Conservation (phyloP, 2,329 filamentous ascomycete genomes). For the Chrysosporium queenslandicum region DNA sequence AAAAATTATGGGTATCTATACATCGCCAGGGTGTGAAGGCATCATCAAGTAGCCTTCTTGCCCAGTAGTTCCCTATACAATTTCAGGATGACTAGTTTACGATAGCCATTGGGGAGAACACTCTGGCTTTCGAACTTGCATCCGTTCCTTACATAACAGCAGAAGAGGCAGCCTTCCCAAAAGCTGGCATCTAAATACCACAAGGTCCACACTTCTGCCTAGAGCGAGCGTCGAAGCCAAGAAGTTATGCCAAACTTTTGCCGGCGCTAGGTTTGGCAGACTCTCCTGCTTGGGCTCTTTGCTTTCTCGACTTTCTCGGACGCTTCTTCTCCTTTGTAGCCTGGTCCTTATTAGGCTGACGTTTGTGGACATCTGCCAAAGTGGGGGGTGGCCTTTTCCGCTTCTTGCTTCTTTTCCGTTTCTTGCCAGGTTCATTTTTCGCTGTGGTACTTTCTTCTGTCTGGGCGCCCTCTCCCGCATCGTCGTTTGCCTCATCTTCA, state of each 20-base stretch:
- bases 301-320: slow-evolving; percentile 1
- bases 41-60: too few relatives aligned
- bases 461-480: slow-evolving; percentile 16
- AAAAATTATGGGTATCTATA: too few relatives aligned
- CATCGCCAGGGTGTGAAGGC: too few relatives aligned
- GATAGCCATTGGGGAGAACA: too few relatives aligned
- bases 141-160: too few relatives aligned
- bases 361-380: background rate
- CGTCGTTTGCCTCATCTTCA: slow-evolving; percentile 23
- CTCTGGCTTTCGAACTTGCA: too few relatives aligned
- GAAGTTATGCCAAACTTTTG: background rate
- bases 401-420: slow-evolving; percentile 17
- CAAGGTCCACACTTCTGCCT: background rate
- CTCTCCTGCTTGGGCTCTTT: background rate
- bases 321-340: background rate
- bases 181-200: background rate
- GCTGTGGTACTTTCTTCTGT: slow-evolving; percentile 14
- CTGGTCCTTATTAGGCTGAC: background rate
- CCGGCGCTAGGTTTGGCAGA: background rate
- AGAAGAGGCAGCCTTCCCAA: too few relatives aligned
- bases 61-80: too few relatives aligned
- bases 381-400: background rate
- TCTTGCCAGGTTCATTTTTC: slow-evolving; percentile 31
- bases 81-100: too few relatives aligned
- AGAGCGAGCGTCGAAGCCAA: background rate